These are phyloP conservation scores for Coleophoma eucalyptorum DNA, from an alignment of 2,329 filamentous ascomycete species.

Conservation along the genomic window DNA sequence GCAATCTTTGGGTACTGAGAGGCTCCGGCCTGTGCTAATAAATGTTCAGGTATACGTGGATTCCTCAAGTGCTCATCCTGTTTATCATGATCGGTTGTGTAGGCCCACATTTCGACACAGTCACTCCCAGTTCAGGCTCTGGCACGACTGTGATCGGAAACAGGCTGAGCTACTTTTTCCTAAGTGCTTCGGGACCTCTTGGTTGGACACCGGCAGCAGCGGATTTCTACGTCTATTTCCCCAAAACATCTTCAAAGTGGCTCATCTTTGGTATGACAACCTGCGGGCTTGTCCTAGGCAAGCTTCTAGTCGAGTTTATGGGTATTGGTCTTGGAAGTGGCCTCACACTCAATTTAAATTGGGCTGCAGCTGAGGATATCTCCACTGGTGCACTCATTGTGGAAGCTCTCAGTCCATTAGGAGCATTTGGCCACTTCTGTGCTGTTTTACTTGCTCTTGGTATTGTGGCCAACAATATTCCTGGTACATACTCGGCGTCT, in stretches of 20 bases:
- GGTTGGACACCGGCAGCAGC: slow-evolving; percentile 61
- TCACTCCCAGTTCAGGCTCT: slow-evolving; percentile 45
- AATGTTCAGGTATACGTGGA: slow-evolving; percentile 40
- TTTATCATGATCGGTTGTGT: slow-evolving; percentile 60
- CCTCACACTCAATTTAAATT: slow-evolving; percentile 45
- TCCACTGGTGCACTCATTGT: slow-evolving; percentile 59
- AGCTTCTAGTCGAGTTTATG: slow-evolving; percentile 56
- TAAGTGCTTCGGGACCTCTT: slow-evolving; percentile 61
- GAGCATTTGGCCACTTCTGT: slow-evolving; percentile 63
- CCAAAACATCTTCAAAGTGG: slow-evolving; percentile 34
- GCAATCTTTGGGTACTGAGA: no score
- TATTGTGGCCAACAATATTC: slow-evolving; percentile 55
- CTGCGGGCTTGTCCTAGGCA: slow-evolving; percentile 51
- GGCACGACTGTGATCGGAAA: slow-evolving; percentile 49
- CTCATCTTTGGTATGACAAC: slow-evolving; percentile 55
- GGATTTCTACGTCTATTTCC: slow-evolving; percentile 67
- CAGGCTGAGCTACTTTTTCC: slow-evolving; percentile 64
- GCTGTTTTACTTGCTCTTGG: slow-evolving; percentile 61
- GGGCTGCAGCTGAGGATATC: slow-evolving; percentile 54
- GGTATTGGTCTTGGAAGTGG: slow-evolving; percentile 62
- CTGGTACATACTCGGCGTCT: not conserved
- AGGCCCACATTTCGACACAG: slow-evolving; percentile 53
- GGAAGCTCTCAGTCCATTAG: slow-evolving; percentile 54
- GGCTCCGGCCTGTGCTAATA: no score
- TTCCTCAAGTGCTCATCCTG: slow-evolving; percentile 58